Conservation (phyloP, 2,329 filamentous ascomycete species). For the Botrytis deweyae region DNA sequence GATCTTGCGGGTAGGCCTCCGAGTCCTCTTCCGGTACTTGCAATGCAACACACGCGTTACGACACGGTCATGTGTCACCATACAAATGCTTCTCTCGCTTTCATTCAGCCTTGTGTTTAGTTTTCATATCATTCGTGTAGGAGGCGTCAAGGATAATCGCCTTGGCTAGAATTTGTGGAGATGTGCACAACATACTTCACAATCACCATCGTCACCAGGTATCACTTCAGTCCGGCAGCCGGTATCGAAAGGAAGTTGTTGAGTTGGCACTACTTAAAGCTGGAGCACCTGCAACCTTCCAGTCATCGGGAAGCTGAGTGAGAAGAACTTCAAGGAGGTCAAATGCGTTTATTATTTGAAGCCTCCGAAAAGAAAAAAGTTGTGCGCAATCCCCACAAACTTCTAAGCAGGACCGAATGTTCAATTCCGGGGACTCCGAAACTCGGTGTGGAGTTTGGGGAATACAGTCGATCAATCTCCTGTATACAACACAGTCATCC, state of each 20-base stretch:
- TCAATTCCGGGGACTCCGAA: conserved; percentile 4
- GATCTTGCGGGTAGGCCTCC: background rate
- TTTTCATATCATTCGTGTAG: background rate
- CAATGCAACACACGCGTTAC: conserved; percentile 6
- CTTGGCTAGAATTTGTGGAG: conserved; percentile 6
- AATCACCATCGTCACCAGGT: background rate
- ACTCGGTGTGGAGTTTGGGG: background rate
- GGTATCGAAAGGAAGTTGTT: background rate
- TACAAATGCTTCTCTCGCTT: background rate
- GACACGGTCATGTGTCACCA: background rate
- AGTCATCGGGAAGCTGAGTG: background rate
- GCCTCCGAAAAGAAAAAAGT: background rate
- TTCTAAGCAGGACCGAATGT: no score
- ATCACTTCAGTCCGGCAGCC: conserved; percentile 9
- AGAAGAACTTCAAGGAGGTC: background rate
- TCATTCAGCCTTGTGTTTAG: conserved; percentile 11
- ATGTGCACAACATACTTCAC: background rate
- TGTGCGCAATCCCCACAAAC: background rate
- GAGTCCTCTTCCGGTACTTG: conserved; percentile 4
- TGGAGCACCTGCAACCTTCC: background rate
- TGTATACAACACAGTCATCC: background rate
- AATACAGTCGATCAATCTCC: background rate
- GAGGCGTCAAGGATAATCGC: conserved; percentile 3
- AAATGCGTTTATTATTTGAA: background rate
- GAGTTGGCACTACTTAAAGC: background rate